Percentiles rank a stretch among this genome's conserved stretches.
Evolutionary conservation across 768 basidiomycete species (phyloP).

Genomic region (Ramaria sp.): DNA sequence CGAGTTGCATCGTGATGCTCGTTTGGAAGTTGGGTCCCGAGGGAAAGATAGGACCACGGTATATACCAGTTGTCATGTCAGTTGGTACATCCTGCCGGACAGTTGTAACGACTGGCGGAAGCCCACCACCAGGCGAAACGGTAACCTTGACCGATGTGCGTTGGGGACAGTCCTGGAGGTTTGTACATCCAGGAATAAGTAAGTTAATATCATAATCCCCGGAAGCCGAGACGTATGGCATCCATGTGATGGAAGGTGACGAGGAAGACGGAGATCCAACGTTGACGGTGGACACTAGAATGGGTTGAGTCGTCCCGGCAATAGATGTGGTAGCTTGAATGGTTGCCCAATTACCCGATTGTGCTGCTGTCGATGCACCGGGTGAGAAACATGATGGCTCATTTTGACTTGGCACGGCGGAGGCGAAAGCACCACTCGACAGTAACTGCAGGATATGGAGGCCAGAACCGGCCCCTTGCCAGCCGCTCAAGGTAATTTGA

Average conservation of each 20-base stretch:
- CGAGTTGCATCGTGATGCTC: conserved; percentile 67
- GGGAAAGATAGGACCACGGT: conserved; percentile 76
- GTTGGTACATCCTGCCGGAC: conserved; percentile 61
- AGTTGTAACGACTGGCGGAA: conserved; percentile 54
- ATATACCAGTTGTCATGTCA: conserved; percentile 56
- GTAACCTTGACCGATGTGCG: conserved; percentile 79
- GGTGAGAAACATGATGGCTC: conserved; percentile 68
- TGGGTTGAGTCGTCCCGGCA: conserved; percentile 67
- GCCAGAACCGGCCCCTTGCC: conserved; percentile 67
- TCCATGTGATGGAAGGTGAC: conserved; percentile 80
- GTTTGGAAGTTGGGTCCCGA: conserved; percentile 59
- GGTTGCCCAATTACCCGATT: conserved; percentile 61
- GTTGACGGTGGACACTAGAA: conserved; percentile 56
- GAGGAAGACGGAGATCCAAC: conserved; percentile 50
- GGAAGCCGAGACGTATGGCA: conserved; percentile 83
- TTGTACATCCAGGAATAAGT: conserved; percentile 76
- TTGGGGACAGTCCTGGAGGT: conserved; percentile 66
- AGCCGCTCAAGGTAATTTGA: conserved; percentile 69
- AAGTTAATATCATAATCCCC: conserved; percentile 81
- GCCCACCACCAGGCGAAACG: conserved; percentile 66
- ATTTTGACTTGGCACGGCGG: conserved; percentile 53
- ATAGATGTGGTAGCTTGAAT: conserved; percentile 60
- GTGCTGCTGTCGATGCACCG: conserved; percentile 53
- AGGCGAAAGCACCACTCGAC: conserved; percentile 85
- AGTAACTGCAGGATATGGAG: conserved; percentile 88